Conservation (phyloP, 176 grass and related monocot species). For the Musa troglodytarum region DNA sequence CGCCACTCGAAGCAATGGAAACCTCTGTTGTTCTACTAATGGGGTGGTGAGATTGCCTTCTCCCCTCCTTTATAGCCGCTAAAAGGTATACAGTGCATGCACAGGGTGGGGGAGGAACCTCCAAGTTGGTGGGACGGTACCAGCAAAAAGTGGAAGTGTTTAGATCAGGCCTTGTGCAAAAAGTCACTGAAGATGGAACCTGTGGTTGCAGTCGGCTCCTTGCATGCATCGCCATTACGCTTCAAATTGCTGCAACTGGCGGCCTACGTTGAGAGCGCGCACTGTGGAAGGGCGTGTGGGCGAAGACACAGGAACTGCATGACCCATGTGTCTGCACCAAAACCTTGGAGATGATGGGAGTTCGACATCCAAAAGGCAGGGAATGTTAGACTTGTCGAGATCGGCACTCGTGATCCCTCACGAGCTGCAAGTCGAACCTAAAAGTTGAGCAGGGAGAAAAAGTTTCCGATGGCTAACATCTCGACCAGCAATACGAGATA, state of each 20-base stretch:
- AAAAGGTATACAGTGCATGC: background rate
- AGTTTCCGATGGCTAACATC: too few relatives aligned
- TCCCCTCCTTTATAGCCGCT: background rate
- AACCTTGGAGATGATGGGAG: background rate
- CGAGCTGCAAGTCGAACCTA: background rate
- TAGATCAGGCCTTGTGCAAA: background rate
- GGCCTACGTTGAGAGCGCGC: background rate
- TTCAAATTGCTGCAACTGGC: constrained; percentile 2
- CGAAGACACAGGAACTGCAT: too few relatives aligned
- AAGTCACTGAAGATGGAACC: background rate
- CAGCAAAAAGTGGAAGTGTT: background rate
- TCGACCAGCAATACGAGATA: too few relatives aligned
- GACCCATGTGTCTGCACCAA: background rate
- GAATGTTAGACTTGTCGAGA: constrained; percentile 2
- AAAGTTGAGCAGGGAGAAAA: too few relatives aligned
- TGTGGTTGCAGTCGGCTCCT: background rate
- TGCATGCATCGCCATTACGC: background rate
- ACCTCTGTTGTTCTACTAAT: background rate
- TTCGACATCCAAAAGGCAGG: background rate
- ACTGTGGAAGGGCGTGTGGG: constrained; percentile 1
- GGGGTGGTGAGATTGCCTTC: background rate
- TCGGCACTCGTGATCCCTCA: constrained; percentile 1
- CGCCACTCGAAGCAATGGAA: background rate
- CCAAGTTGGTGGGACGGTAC: background rate
- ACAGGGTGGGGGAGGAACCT: background rate